phyloP scores from a whole-genome alignment of 116 monocot species.

The Posidonia oceanica region DNA sequence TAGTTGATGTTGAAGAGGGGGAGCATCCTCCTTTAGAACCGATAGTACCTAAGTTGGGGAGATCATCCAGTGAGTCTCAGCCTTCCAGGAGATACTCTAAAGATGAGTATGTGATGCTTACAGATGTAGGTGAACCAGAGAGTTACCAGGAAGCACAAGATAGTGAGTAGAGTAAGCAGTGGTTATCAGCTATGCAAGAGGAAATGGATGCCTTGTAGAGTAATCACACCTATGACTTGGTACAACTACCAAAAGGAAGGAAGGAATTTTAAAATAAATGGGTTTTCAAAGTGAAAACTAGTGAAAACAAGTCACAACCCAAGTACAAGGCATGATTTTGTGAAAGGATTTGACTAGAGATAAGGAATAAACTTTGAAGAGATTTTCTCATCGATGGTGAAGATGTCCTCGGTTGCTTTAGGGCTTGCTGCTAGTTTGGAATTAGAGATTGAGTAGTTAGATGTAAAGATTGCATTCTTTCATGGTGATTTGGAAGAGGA shows the following conservation, averaged over 20 bases:
- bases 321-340: too few species aligned
- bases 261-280: slow-evolving; percentile 9
- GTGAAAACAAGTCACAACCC: too few species aligned
- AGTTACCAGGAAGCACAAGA: slow-evolving; percentile 2
- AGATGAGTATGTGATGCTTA: slow-evolving; percentile 7
- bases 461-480: too few species aligned
- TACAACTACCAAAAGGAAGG: neutral
- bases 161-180: neutral
- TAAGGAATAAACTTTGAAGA: too few species aligned
- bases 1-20: neutral
- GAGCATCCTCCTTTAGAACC: neutral
- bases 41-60: neutral
- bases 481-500: too few species aligned
- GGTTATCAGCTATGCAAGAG: neutral
- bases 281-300: slow-evolving; percentile 4
- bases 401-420: too few species aligned
- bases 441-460: too few species aligned
- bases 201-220: neutral
- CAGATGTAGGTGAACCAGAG: slow-evolving; percentile 5
- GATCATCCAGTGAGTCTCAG: neutral
- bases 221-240: slow-evolving; percentile 8
- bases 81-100: neutral
- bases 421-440: too few species aligned
- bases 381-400: too few species aligned
- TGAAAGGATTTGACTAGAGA: too few species aligned